phyloP scores from a whole-genome alignment of 805 yeast genomes.

The Teunomyces aglyptinius region DNA sequence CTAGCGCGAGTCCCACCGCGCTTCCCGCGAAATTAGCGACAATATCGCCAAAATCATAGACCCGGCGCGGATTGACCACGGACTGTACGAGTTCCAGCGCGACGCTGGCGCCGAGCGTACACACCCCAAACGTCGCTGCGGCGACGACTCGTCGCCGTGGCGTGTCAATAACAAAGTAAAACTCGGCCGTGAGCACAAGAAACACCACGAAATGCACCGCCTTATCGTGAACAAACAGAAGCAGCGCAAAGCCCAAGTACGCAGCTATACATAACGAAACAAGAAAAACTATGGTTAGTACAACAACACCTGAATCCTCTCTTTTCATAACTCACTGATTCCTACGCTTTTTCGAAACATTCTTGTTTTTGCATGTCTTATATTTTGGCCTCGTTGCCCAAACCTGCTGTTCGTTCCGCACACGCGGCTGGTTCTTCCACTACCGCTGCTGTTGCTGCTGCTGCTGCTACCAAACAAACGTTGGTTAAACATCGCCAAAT shows the following conservation, averaged over 20 bases:
- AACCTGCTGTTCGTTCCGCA: neutral
- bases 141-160: conserved; percentile 13
- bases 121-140: conserved; percentile 31
- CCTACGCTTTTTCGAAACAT: neutral
- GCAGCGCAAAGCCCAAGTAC: conserved; percentile 52
- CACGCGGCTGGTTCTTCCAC: too few relatives aligned
- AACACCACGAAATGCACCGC: conserved; percentile 49
- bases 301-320: too few relatives aligned
- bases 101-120: conserved; percentile 48
- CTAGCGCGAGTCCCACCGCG: conserved; percentile 19
- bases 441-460: too few relatives aligned
- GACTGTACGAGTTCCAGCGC: conserved; percentile 54
- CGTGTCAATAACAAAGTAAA: conserved; percentile 45
- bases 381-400: neutral
- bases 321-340: too few relatives aligned
- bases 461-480: neutral
- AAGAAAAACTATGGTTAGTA: conserved; percentile 26
- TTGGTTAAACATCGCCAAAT: conserved; percentile 10
- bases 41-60: conserved; percentile 52
- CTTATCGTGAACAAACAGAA: conserved; percentile 51
- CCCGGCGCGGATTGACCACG: conserved; percentile 42
- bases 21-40: conserved; percentile 32
- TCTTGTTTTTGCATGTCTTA: neutral
- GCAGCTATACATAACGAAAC: conserved; percentile 28
- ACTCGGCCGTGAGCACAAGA: conserved; percentile 45